These are phyloP conservation scores for Exophiala lecanii-corni DNA, from an alignment of 2,329 filamentous ascomycete genomes.

Conservation along the genomic window DNA sequence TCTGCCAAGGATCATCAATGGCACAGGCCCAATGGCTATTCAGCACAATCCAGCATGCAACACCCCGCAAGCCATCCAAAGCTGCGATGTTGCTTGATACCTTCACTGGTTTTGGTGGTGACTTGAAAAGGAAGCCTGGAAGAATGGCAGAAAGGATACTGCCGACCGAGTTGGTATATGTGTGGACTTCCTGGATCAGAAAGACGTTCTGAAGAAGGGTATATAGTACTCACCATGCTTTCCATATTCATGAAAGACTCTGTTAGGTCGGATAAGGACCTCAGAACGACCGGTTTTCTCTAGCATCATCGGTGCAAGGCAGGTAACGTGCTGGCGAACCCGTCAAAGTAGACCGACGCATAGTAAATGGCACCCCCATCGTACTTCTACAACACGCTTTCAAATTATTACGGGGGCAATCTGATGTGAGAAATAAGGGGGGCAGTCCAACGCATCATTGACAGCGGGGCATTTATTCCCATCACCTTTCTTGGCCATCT, in stretches of 20 bases:
- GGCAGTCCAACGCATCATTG: too few species aligned
- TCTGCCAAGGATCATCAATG: slow-evolving; percentile 3
- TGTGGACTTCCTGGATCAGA: background rate
- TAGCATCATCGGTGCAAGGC: too few species aligned
- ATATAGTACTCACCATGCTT: background rate
- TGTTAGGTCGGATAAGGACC: too few species aligned
- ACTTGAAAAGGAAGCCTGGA: background rate
- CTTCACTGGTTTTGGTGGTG: background rate
- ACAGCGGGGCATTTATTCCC: too few species aligned
- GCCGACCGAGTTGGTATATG: background rate
- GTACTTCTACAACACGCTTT: too few species aligned
- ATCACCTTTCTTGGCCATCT: too few species aligned
- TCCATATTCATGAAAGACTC: background rate
- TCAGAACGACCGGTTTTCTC: too few species aligned
- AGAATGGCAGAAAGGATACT: background rate
- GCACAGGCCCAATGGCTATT: slow-evolving; percentile 14
- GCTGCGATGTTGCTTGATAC: slow-evolving; percentile 11
- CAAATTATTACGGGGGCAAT: too few species aligned
- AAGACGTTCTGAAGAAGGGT: background rate
- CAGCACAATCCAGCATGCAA: slow-evolving; percentile 32
- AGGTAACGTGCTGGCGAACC: too few species aligned
- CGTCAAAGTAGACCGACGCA: too few species aligned
- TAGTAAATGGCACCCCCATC: too few species aligned
- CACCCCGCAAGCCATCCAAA: slow-evolving; percentile 40
- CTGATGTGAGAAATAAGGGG: too few species aligned